Evolutionary conservation across 192 early-diverging fungal species (phyloP).

Genomic region (Glomus cerebriforme): DNA sequence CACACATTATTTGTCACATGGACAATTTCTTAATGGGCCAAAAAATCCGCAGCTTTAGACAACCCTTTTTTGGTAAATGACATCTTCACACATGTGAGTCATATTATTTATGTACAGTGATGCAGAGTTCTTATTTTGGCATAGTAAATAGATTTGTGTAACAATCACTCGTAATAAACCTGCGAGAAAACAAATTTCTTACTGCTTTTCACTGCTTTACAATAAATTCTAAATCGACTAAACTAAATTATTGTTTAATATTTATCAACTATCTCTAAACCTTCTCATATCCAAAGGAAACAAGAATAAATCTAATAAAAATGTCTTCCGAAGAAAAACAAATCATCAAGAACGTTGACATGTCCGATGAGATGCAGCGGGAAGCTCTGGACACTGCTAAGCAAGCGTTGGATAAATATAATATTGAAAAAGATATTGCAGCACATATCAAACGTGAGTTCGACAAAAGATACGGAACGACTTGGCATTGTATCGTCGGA

Average conservation of each 20-base stretch:
- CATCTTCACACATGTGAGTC: no score
- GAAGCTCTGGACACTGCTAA: constrained; percentile 87
- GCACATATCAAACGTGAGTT: constrained; percentile 97
- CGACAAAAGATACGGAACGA: constrained; percentile 96
- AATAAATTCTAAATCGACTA: no score
- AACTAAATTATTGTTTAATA: neutral
- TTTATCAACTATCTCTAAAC: neutral
- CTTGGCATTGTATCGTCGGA: constrained; percentile 99
- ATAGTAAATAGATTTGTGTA: no score
- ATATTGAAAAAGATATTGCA: constrained; percentile 98
- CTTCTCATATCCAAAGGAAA: neutral
- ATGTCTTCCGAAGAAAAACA: constrained; percentile 70
- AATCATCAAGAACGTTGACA: constrained; percentile 97
- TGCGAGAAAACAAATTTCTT: no score
- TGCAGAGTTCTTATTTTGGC: no score
- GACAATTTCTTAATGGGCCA: no score
- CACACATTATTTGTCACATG: no score
- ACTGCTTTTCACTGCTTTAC: no score
- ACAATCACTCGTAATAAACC: no score
- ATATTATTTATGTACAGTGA: no score
- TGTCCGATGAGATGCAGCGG: constrained; percentile 95
- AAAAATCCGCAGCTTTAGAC: no score
- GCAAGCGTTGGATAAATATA: constrained; percentile 88
- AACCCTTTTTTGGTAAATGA: no score
- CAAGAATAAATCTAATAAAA: neutral